Conservation (phyloP, 192 early-diverging fungal species). For the Dimargaris xerosporica region DNA sequence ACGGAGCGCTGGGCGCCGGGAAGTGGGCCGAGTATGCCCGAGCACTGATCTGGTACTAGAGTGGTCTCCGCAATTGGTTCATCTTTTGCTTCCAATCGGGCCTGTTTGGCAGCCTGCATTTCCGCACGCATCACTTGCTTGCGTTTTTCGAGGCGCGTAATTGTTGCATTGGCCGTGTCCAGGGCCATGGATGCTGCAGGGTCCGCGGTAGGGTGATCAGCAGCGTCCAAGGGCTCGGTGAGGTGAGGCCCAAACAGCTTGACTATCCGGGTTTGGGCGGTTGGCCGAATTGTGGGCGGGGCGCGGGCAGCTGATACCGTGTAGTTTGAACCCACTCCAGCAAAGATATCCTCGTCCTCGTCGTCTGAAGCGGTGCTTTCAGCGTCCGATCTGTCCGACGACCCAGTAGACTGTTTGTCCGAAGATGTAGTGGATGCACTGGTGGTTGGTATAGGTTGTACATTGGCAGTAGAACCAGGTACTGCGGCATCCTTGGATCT, state of each 20-base stretch:
- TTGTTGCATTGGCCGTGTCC: neutral
- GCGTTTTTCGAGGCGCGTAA: neutral
- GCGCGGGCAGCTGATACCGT: constrained; percentile 16
- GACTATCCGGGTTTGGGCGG: neutral
- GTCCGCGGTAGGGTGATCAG: neutral
- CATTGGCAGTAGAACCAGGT: neutral
- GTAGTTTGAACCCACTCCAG: constrained; percentile 69
- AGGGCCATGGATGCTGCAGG: neutral
- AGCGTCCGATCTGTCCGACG: constrained; percentile 26
- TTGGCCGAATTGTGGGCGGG: neutral
- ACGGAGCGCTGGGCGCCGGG: no score
- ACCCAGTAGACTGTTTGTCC: neutral
- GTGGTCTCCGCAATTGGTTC: no score
- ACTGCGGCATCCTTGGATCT: neutral
- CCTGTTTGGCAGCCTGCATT: no score
- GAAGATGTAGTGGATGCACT: neutral
- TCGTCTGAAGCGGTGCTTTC: constrained; percentile 22
- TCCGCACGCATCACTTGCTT: no score
- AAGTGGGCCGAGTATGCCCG: no score
- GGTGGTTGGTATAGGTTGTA: neutral
- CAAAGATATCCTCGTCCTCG: constrained; percentile 72
- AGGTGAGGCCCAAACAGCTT: neutral
- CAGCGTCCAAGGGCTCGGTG: neutral
- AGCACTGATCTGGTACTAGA: no score
- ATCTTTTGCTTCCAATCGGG: no score